Conservation (phyloP, 805 yeast species). For the Lachancea quebecensis region DNA sequence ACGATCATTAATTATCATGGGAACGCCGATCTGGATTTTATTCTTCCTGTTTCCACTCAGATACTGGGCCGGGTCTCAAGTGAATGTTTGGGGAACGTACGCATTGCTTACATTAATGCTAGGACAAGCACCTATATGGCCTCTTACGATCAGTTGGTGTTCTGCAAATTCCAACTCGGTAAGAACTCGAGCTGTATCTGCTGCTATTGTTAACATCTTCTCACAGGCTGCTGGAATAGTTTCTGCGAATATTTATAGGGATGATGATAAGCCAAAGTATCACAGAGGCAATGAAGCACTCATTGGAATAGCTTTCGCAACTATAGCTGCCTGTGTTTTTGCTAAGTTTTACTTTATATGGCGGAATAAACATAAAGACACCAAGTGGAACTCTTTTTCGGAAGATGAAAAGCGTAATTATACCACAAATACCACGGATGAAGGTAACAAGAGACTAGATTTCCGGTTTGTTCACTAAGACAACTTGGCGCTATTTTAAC, state of each 20-base stretch:
- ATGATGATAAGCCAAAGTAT: slow-evolving; percentile 53
- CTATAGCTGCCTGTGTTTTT: slow-evolving; percentile 24
- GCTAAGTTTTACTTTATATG: slow-evolving; percentile 27
- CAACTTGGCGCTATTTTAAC: too few species aligned
- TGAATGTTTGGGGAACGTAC: slow-evolving; percentile 36
- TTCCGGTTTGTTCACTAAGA: slow-evolving; percentile 32
- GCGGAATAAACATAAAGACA: slow-evolving; percentile 39
- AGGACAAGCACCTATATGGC: slow-evolving; percentile 42
- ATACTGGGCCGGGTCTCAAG: slow-evolving; percentile 36
- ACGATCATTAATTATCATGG: slow-evolving; percentile 21
- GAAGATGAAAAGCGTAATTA: slow-evolving; percentile 45
- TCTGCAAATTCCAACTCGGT: slow-evolving; percentile 59
- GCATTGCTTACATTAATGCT: slow-evolving; percentile 30
- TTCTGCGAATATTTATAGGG: slow-evolving; percentile 51
- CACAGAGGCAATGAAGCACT: slow-evolving; percentile 47
- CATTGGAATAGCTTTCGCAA: slow-evolving; percentile 30
- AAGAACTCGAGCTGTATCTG: slow-evolving; percentile 51
- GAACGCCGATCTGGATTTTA: slow-evolving; percentile 31
- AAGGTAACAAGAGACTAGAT: slow-evolving; percentile 56
- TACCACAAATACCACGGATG: slow-evolving; percentile 38
- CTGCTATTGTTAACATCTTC: slow-evolving; percentile 59
- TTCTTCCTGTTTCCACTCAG: slow-evolving; percentile 31
- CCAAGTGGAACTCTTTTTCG: slow-evolving; percentile 45
- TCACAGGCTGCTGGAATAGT: slow-evolving; percentile 52
- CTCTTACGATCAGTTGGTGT: slow-evolving; percentile 51